A percentile compares a stretch with the other conserved stretches of the same genome.
Conservation (phyloP, 2,329 filamentous ascomycete genomes). For the Verticillium tricorpus region DNA sequence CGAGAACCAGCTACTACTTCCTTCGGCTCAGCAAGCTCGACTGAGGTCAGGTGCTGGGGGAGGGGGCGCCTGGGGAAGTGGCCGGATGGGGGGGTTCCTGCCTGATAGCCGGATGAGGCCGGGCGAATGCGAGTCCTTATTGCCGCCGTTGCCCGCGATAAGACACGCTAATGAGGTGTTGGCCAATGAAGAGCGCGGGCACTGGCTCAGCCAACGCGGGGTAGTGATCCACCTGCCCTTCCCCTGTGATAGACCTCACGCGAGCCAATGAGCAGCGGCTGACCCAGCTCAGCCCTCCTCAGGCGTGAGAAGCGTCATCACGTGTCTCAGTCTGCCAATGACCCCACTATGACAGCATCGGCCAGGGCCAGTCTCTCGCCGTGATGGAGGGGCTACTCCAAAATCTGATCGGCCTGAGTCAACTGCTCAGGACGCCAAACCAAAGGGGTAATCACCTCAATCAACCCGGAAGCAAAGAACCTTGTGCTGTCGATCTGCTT, state of each 20-base stretch:
- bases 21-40: neutral
- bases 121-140: neutral
- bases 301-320: slow-evolving; percentile 20
- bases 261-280: neutral
- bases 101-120: neutral
- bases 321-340: slow-evolving; percentile 1
- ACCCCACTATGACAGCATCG: slow-evolving; percentile 5
- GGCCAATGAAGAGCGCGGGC: neutral
- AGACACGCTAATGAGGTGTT: neutral
- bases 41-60: neutral
- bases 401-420: slow-evolving; percentile 5
- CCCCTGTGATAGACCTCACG: neutral
- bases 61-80: neutral
- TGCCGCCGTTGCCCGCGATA: neutral
- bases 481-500: too few species aligned
- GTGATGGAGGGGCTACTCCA: neutral
- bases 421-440: neutral
- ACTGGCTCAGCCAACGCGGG: neutral
- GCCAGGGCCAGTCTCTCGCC: neutral
- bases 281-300: neutral
- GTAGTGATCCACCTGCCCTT: neutral
- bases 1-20: neutral
- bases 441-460: neutral
- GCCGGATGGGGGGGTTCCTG: neutral
- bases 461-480: neutral